Base-by-base conservation (phyloP, 768 basidiomycete species). In the Favolaschia claudopus region DNA sequence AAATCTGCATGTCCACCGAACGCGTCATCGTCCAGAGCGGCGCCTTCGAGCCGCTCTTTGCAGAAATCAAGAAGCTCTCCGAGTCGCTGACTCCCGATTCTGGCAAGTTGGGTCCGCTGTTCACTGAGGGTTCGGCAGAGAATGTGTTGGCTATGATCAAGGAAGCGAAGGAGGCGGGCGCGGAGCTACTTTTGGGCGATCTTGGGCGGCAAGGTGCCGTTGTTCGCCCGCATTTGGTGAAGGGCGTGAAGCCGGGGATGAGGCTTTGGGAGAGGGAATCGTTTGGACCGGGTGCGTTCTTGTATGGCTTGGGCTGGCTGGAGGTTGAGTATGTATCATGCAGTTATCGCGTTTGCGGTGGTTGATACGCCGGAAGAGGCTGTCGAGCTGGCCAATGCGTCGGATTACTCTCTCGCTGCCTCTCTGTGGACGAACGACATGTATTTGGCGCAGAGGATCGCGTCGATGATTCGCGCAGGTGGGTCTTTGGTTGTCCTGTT, bases 1-100 rank as follows among this genome's bases (percentile, higher is more conserved):
- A 86, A 70, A 75, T 85, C 38, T 86, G 85, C 71, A 84, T 86
- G 82, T 83, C 84, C 1, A 81, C 83, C 8, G 83, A 84, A 63
- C 80, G 85, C 7, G 79, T 85, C n/a, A 82, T 86, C 39, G 80
- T 79, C 28, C 82, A 84, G 60, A 70, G 76, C 17, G 72, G 67
- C 8, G 70, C 78, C 13, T 75, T 79, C 10, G 69, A 76, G 1
- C 53, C 54, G 2, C 74, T 85, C 13, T 66, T 79, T 13, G 52
- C 66, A 4, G 63, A 74, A 10, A 67, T 86, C 15, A 70, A 70
- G 32, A 52, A 61, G 2, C 69, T 80, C 4, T 70, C 67, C 40
- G 64, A 58, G 43, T 48, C 63, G 7, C 60, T 84, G 31, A 79
- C 74, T 34, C 80, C 62, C 72, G 13, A 54, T 46, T 2, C 61